Base-by-base conservation (phyloP, 139 green algal genomes). In the Klebsormidium nitens region DNA sequence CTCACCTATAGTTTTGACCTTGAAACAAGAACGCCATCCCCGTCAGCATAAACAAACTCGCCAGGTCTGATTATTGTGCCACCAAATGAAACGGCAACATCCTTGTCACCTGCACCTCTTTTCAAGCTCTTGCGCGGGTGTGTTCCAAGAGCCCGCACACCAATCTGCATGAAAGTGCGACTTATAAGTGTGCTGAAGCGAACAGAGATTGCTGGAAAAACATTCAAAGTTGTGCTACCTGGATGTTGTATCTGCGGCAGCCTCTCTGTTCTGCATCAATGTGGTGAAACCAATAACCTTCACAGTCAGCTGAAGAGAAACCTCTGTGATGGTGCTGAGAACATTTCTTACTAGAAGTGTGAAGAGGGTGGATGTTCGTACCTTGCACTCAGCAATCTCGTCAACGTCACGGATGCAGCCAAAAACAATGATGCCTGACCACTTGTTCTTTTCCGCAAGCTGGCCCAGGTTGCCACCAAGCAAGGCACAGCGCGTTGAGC, bases 391-490 rank as follows among this genome's bases (percentile, higher is more conserved):
- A 3, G 65, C n/a, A 61, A 98, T 93, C 83, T 95, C 89, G 11
- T 84, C 88, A 2, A 82, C 89, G 83, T 98, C 93, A 29, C 93
- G 75, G 47, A 97, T 90, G 87, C 89, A 97, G 47, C 93, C 93
- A 71, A 96, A 85, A 50, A 98, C 84, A 66, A 98, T 87, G 73
- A 97, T 89, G 52, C 93, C 78, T 6, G 28, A 37, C 92, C 93
- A 98, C 28, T 92, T 90, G 64, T 97, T 98, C 49, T 89, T 89
- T 1, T 32, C 71, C 6, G 66, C 78, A 2, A 60, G 32, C 14
- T 36, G 59, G 3, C 91, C 93, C 19, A 98, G 86, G 69, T 95
- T 95, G 74, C 97, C 93, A 0, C 93, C 93, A 29, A 98, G 83
- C 34, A 98, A 69, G 0, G 93, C 93, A 64, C 93, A 98, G 3